Percentiles rank a stretch among this genome's conserved stretches.
These are phyloP conservation scores for Shiraia bambusicola DNA, from an alignment of 2,329 filamentous ascomycete genomes.

Conservation along the genomic window DNA sequence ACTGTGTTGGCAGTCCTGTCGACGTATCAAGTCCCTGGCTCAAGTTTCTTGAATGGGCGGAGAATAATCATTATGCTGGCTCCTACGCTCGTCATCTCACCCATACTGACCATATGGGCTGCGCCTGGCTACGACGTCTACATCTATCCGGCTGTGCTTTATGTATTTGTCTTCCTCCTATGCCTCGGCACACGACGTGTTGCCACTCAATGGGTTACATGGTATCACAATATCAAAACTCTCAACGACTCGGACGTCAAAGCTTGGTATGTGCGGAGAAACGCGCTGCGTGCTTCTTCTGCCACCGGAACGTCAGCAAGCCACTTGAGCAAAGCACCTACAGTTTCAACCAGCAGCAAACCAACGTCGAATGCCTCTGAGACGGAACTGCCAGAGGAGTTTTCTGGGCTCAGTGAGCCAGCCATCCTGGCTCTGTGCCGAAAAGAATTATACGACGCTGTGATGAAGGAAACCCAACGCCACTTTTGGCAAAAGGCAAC, in stretches of 20 bases:
- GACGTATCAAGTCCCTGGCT: slow-evolving; percentile 53
- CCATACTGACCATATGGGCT: slow-evolving; percentile 56
- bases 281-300: too few species aligned
- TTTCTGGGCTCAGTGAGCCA: slow-evolving; percentile 51
- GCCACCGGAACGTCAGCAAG: too few species aligned
- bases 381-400: slow-evolving; percentile 38
- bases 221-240: slow-evolving; percentile 55
- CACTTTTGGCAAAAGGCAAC: slow-evolving; percentile 47
- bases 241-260: slow-evolving; percentile 54
- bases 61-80: slow-evolving; percentile 58
- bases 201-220: slow-evolving; percentile 60
- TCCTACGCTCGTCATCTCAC: slow-evolving; percentile 59
- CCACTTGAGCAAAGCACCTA: slow-evolving; percentile 17
- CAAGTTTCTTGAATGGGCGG: slow-evolving; percentile 59
- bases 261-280: slow-evolving; percentile 50
- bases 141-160: slow-evolving; percentile 59
- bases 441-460: slow-evolving; percentile 49
- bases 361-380: slow-evolving; percentile 33
- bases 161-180: slow-evolving; percentile 54
- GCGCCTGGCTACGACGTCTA: slow-evolving; percentile 53
- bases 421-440: slow-evolving; percentile 53
- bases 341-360: slow-evolving; percentile 30
- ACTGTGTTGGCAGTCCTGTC: slow-evolving; percentile 55
- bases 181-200: slow-evolving; percentile 57
- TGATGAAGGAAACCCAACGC: slow-evolving; percentile 49